phyloP scores from a whole-genome alignment of 2,329 filamentous ascomycete genomes.

The Emericellopsis cladophorae region DNA sequence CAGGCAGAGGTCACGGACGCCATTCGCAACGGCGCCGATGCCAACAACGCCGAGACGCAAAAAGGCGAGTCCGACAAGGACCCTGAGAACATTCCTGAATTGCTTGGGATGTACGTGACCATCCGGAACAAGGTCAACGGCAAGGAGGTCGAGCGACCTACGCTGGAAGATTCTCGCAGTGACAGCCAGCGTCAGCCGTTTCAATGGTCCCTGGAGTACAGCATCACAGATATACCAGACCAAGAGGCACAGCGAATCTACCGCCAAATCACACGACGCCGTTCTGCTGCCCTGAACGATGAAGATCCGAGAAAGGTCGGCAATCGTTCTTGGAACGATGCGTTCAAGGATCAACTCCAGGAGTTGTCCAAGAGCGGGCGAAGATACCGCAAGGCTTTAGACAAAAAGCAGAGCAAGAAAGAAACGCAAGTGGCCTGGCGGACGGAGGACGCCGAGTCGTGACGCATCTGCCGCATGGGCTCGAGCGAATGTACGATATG shows the following conservation, averaged over 20 bases:
- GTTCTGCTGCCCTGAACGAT: slow-evolving; percentile 30
- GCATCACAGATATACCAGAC: slow-evolving; percentile 47
- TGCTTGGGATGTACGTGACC: slow-evolving; percentile 61
- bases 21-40: neutral
- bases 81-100: slow-evolving; percentile 10
- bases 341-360: no score
- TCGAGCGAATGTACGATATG: no score
- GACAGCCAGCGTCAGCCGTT: slow-evolving; percentile 5
- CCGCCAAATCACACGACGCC: slow-evolving; percentile 38
- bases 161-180: slow-evolving; percentile 17
- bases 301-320: slow-evolving; percentile 8
- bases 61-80: neutral
- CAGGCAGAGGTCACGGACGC: neutral
- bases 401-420: no score
- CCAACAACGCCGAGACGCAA: neutral
- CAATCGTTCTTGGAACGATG: no score
- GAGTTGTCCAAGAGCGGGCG: no score
- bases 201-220: slow-evolving; percentile 70
- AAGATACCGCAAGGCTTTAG: no score
- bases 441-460: no score
- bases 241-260: slow-evolving; percentile 40
- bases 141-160: slow-evolving; percentile 46
- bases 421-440: no score
- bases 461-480: no score
- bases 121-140: slow-evolving; percentile 63